phyloP scores from a whole-genome alignment of 306 rosid genomes.

The Morella rubra region DNA sequence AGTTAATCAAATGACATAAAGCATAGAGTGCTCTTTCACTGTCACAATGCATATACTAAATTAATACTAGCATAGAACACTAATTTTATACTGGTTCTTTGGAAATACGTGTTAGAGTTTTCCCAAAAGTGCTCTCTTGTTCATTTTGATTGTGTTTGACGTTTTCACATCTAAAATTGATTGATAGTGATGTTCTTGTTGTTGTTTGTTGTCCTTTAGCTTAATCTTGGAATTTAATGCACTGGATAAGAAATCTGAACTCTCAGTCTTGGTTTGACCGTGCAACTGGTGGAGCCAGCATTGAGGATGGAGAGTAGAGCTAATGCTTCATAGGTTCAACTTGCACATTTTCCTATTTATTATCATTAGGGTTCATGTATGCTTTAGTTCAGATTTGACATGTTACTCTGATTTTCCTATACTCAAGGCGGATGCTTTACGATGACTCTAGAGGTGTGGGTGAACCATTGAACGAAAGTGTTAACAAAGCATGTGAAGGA shows the following conservation, averaged over 20 bases:
- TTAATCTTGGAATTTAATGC: slow-evolving; percentile 80
- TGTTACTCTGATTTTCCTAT: slow-evolving; percentile 23
- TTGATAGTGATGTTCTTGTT: slow-evolving; percentile 2
- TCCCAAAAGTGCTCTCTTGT: neutral
- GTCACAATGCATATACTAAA: neutral
- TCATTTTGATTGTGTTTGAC: neutral
- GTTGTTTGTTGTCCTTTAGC: slow-evolving; percentile 39
- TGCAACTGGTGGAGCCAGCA: slow-evolving; percentile 85
- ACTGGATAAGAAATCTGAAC: slow-evolving; percentile 64
- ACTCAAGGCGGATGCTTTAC: slow-evolving; percentile 50
- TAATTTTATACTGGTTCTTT: neutral
- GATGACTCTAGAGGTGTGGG: slow-evolving; percentile 78
- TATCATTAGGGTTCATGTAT: slow-evolving; percentile 8
- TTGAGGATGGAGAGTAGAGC: slow-evolving; percentile 80
- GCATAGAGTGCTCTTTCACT: neutral
- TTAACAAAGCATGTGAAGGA: slow-evolving; percentile 38
- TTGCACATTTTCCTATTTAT: neutral
- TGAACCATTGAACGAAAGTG: slow-evolving; percentile 79
- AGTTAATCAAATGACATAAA: no score
- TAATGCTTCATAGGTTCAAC: slow-evolving; percentile 86
- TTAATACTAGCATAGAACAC: neutral
- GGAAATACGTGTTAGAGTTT: neutral
- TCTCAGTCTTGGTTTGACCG: slow-evolving; percentile 91
- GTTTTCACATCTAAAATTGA: neutral
- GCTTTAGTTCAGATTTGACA: neutral